phyloP scores from a whole-genome alignment of 2,329 filamentous ascomycete species.

The Aspergillus udagawae region DNA sequence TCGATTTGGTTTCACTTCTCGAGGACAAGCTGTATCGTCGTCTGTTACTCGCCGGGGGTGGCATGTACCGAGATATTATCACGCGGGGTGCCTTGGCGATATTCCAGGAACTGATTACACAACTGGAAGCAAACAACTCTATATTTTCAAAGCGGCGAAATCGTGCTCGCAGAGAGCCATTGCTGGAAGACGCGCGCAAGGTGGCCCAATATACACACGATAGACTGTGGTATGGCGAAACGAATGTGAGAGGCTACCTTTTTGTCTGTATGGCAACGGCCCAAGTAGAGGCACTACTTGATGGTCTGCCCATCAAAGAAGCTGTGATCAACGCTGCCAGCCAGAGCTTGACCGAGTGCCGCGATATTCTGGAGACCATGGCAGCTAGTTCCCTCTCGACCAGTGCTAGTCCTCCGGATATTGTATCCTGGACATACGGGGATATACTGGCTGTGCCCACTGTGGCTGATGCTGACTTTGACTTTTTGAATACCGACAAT shows the following conservation, averaged over 20 bases:
- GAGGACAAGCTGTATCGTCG: constrained; percentile 21
- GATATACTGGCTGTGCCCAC: no score
- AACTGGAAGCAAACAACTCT: constrained; percentile 9
- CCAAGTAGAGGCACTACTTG: constrained; percentile 16
- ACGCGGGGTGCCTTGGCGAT: constrained; percentile 18
- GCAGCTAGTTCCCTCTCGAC: no score
- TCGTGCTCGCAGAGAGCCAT: constrained; percentile 5
- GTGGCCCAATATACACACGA: constrained; percentile 20
- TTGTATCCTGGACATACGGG: no score
- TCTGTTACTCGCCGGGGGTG: constrained; percentile 22
- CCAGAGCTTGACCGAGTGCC: constrained; percentile 2
- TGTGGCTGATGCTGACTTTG: no score
- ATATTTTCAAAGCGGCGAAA: constrained; percentile 5
- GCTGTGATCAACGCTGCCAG: not conserved
- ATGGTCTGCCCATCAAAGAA: constrained; percentile 3
- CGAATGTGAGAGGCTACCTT: constrained; percentile 29
- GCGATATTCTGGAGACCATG: not conserved
- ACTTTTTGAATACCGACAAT: no score
- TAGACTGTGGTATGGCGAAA: constrained; percentile 27
- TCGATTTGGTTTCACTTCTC: constrained; percentile 22
- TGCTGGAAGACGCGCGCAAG: constrained; percentile 17
- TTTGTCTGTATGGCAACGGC: constrained; percentile 24
- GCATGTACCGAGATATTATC: constrained; percentile 27
- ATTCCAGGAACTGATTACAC: constrained; percentile 15
- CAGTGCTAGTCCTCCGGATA: no score